Base-by-base conservation (phyloP, 768 basidiomycete species). In the Rhodosporidiobolus odoratus region DNA sequence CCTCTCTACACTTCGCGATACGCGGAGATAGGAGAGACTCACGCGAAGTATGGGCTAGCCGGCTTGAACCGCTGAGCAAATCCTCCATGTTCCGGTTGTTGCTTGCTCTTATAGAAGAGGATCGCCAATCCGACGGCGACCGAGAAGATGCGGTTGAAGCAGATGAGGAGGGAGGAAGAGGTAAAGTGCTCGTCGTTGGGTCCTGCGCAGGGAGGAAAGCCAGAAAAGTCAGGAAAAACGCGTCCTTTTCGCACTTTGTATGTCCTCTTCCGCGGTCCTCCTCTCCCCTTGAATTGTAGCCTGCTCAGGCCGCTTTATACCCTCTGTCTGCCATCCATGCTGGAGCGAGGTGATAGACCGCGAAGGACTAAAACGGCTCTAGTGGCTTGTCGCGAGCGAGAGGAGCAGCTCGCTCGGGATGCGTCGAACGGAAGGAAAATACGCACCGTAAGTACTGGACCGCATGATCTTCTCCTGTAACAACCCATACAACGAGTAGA, bases 391-490 rank as follows among this genome's bases (percentile, higher is more conserved):
- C 45, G 62, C 43, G 45, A 25, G 23, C 23, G 34, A 21, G 23
- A 19, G 34, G 35, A 27, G n/a, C 21, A 23, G 48, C 12, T 25
- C 1, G 47, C 3, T 21, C 1, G 21, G 9, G n/a, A 30, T 12
- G 5, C 32, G 10, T 6, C 6, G 21, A 34, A 38, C 9, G 4
- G 47, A 2, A 8, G 9, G 32, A 15, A 62, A 15, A 5, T 12
- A 58, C 75, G 50, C 25, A 74, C 75, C 73, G 32, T 76, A 76
- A 3, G 67, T 69, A 35, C 58, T 58, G n/a, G 61, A 67, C 68
- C 70, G 69, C 75, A 76, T 76, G 65, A 76, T 76, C 75, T 75
- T 74, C 65, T 76, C 75, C 47, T 76, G 73, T 30, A 76, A 52
- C 3, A 70, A 53, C n/a, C 66, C 69, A 48, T 74, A 75, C 23